phyloP scores from a whole-genome alignment of 441 rosid genomes.

The Macaranga tanarius region DNA sequence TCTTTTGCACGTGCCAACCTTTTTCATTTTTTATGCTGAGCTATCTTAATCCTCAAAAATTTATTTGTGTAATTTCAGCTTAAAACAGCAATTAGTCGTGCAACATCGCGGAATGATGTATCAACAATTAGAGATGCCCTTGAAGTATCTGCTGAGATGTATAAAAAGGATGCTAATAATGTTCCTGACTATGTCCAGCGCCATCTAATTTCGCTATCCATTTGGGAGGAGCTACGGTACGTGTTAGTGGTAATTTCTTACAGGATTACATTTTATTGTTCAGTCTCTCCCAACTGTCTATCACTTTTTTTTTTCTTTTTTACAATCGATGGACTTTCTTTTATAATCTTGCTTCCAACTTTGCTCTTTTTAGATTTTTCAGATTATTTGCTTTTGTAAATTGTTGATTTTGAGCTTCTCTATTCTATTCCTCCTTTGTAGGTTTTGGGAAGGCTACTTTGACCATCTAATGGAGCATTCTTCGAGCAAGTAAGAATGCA shows the following conservation, averaged over 20 bases:
- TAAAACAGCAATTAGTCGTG: slow-evolving; percentile 91
- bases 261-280: slow-evolving; percentile 13
- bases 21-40: background rate
- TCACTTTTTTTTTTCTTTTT: slow-evolving; percentile 4
- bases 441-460: slow-evolving; percentile 99
- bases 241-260: slow-evolving; percentile 19
- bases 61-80: slow-evolving; percentile 51
- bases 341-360: background rate
- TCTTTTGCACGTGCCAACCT: no score
- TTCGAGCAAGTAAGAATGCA: slow-evolving; percentile 68
- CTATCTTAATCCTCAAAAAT: slow-evolving; percentile 13
- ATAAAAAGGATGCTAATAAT: slow-evolving; percentile 83
- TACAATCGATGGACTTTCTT: background rate
- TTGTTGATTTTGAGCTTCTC: background rate
- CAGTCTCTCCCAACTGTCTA: background rate
- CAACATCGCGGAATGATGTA: slow-evolving; percentile 90
- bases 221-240: slow-evolving; percentile 98
- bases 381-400: background rate
- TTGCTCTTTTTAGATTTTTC: slow-evolving; percentile 5
- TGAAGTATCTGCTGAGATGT: slow-evolving; percentile 98
- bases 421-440: slow-evolving; percentile 29
- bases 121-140: slow-evolving; percentile 89
- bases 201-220: slow-evolving; percentile 86
- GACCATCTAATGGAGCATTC: slow-evolving; percentile 88
- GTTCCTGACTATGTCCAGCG: slow-evolving; percentile 94